These are phyloP conservation scores for Leishmania mexicana DNA, from an alignment of 208 protist species.

Conservation along the genomic window DNA sequence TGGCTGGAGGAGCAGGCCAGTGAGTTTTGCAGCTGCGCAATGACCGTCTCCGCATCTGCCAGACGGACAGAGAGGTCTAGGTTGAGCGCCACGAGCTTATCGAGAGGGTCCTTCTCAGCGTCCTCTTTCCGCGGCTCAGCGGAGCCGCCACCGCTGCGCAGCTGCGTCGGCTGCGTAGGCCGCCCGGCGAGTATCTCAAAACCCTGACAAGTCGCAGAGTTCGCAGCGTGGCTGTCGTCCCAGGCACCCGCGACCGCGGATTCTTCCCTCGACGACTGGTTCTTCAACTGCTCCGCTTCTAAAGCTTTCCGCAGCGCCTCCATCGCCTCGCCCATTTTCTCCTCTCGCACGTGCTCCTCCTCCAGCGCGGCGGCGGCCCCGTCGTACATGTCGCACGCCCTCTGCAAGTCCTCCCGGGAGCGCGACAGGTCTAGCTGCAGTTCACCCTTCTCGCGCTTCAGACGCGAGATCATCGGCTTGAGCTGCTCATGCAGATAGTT, in stretches of 20 bases:
- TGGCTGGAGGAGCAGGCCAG: slow-evolving; percentile 28
- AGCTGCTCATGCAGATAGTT: slow-evolving; percentile 36
- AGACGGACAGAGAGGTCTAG: slow-evolving; percentile 40
- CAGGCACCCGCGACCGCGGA: background rate
- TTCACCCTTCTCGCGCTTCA: slow-evolving; percentile 26
- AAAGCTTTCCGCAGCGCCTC: slow-evolving; percentile 35
- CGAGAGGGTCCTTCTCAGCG: slow-evolving; percentile 3
- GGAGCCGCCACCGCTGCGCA: background rate
- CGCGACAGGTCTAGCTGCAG: slow-evolving; percentile 34
- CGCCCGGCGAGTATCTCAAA: background rate
- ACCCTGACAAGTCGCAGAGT: slow-evolving; percentile 1
- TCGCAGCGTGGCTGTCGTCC: background rate
- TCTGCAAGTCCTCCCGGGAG: slow-evolving; percentile 28
- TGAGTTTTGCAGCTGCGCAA: slow-evolving; percentile 30
- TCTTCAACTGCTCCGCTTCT: slow-evolving; percentile 25
- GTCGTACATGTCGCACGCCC: slow-evolving; percentile 26
- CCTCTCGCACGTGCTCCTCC: slow-evolving; percentile 34
- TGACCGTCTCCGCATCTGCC: slow-evolving; percentile 37
- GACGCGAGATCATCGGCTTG: slow-evolving; percentile 29
- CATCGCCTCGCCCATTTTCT: slow-evolving; percentile 53
- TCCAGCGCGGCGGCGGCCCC: slow-evolving; percentile 30
- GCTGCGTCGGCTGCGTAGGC: slow-evolving; percentile 13
- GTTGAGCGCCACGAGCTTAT: slow-evolving; percentile 35
- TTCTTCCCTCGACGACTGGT: slow-evolving; percentile 2
- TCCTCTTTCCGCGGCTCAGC: background rate